Percentiles rank a stretch among this genome's conserved stretches.
Evolutionary conservation across 202 grass and related monocot genomes (phyloP).

Genomic region (Hordeum pubiflorum): DNA sequence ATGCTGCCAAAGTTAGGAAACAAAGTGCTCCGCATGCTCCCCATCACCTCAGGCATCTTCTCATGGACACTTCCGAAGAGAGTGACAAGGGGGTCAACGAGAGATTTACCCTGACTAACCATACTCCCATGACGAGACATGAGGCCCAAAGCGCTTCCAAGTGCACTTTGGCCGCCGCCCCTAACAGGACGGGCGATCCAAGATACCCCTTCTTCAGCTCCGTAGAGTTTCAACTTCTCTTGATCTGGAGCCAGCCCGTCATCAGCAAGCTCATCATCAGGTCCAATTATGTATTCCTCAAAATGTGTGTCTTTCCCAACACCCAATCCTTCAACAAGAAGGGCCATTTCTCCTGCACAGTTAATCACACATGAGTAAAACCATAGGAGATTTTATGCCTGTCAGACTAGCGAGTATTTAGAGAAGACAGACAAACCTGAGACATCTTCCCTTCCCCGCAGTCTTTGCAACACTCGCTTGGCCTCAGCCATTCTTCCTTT

Average conservation of each 20-base stretch:
- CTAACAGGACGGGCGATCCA: slow-evolving; percentile 72
- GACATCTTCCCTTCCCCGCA: slow-evolving; percentile 67
- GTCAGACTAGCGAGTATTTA: neutral
- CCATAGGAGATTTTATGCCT: neutral
- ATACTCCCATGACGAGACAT: slow-evolving; percentile 58
- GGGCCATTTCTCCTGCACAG: slow-evolving; percentile 68
- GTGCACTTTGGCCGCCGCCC: slow-evolving; percentile 54
- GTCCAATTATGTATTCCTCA: slow-evolving; percentile 74
- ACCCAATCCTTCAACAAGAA: slow-evolving; percentile 65
- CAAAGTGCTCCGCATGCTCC: slow-evolving; percentile 76
- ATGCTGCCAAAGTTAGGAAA: slow-evolving; percentile 99
- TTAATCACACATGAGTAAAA: slow-evolving; percentile 28
- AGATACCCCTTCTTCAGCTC: slow-evolving; percentile 63
- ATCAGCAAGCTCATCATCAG: slow-evolving; percentile 48
- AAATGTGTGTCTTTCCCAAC: slow-evolving; percentile 67
- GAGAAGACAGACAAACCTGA: slow-evolving; percentile 43
- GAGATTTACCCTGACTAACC: slow-evolving; percentile 45
- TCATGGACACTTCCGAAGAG: slow-evolving; percentile 90
- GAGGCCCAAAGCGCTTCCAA: slow-evolving; percentile 63
- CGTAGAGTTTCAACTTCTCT: slow-evolving; percentile 75
- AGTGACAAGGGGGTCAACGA: slow-evolving; percentile 86
- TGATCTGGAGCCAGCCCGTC: slow-evolving; percentile 42
- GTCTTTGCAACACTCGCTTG: slow-evolving; percentile 52
- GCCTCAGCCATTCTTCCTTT: slow-evolving; percentile 76
- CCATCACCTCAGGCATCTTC: slow-evolving; percentile 69